phyloP scores from a whole-genome alignment of 352 stramenopile species.

The Phytophthora pisi region DNA sequence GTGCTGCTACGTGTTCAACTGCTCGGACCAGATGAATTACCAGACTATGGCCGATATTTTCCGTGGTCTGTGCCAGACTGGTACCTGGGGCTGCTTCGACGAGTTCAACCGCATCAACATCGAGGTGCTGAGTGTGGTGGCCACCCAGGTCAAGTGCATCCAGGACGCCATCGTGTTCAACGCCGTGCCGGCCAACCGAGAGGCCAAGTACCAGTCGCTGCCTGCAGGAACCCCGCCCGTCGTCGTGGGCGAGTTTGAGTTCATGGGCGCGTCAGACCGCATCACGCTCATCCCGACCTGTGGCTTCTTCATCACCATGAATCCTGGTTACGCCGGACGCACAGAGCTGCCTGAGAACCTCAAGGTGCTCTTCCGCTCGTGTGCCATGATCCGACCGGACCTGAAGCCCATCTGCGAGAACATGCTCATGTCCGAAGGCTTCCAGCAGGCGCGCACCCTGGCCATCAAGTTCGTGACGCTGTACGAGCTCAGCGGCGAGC shows the following conservation, averaged over 20 bases:
- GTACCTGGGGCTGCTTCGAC: conserved; percentile 89
- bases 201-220: conserved; percentile 94
- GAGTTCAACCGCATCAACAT: conserved; percentile 92
- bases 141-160: conserved; percentile 87
- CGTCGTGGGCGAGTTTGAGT: conserved; percentile 87
- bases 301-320: conserved; percentile 97
- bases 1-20: conserved; percentile 92
- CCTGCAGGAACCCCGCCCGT: conserved; percentile 94
- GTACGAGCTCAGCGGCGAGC: conserved; percentile 83
- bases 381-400: conserved; percentile 95
- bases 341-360: conserved; percentile 91
- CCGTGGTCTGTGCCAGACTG: conserved; percentile 81
- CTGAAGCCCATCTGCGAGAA: conserved; percentile 91
- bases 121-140: conserved; percentile 86
- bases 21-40: conserved; percentile 91
- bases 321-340: conserved; percentile 91
- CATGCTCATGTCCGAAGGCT: conserved; percentile 91
- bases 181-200: conserved; percentile 94
- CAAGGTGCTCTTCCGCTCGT: conserved; percentile 93
- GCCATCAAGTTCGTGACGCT: conserved; percentile 94
- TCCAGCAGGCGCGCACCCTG: conserved; percentile 86
- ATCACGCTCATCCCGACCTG: conserved; percentile 89
- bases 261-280: conserved; percentile 85
- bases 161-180: conserved; percentile 87
- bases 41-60: conserved; percentile 92